Conservation (phyloP, 2,329 filamentous ascomycete species). For the Alternaria metachromatica region DNA sequence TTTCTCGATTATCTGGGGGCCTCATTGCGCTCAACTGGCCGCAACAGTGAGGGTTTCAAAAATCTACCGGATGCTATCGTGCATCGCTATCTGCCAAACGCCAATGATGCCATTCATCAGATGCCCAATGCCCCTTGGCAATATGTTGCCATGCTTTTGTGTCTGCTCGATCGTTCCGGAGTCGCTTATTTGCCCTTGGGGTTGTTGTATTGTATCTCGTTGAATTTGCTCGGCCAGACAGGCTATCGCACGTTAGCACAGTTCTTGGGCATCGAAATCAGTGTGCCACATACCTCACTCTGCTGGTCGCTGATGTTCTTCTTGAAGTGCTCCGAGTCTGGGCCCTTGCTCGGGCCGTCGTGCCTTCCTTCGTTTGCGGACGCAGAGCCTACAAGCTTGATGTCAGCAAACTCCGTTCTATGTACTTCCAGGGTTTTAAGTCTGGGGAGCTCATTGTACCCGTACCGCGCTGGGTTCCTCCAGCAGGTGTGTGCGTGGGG, state of each 20-base stretch:
- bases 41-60: neutral
- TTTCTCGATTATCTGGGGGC: neutral
- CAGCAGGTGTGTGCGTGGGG: conserved; percentile 41
- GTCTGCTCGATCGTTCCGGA: neutral
- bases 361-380: conserved; percentile 32
- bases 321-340: conserved; percentile 37
- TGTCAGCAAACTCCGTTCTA: conserved; percentile 3
- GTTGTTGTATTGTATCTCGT: conserved; percentile 41
- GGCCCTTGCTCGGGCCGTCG: conserved; percentile 33
- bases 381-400: conserved; percentile 21
- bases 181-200: conserved; percentile 43
- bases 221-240: conserved; percentile 40
- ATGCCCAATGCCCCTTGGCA: neutral
- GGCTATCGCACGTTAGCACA: conserved; percentile 12
- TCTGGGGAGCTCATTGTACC: conserved; percentile 2
- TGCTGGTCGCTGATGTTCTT: conserved; percentile 35
- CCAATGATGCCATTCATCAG: conserved; percentile 8
- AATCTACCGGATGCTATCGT: neutral
- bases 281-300: conserved; percentile 25
- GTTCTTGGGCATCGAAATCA: neutral
- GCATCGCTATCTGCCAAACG: conserved; percentile 7
- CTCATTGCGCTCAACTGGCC: neutral
- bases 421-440: neutral
- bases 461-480: conserved; percentile 37
- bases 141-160: conserved; percentile 3